phyloP scores from a whole-genome alignment of 192 early-diverging fungal genomes.

The Umbelopsis isabellina region DNA sequence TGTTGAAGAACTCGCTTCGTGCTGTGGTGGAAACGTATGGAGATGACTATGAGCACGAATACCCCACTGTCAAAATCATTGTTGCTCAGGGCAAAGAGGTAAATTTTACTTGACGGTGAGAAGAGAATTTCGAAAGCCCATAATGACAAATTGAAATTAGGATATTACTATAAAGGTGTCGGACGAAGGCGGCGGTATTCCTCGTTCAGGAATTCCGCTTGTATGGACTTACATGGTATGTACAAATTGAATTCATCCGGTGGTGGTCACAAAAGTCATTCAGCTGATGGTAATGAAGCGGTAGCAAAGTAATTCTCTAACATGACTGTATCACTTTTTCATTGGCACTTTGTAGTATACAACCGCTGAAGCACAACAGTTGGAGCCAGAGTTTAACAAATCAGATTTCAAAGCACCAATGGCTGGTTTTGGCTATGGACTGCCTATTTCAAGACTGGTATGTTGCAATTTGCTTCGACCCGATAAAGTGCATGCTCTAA shows the following conservation, averaged over 20 bases:
- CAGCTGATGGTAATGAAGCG: not conserved
- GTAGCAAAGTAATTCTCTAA: not conserved
- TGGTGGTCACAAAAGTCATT: not conserved
- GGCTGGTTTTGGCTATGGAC: constrained; percentile 92
- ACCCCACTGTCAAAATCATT: constrained; percentile 93
- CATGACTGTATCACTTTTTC: not conserved
- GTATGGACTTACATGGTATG: constrained; percentile 94
- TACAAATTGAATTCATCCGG: not conserved
- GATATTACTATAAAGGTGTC: constrained; percentile 97
- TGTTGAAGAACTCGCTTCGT: constrained; percentile 95
- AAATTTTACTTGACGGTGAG: not conserved
- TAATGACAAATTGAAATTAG: constrained; percentile 37
- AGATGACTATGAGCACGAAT: constrained; percentile 75
- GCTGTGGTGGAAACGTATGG: constrained; percentile 93
- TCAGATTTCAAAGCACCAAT: constrained; percentile 81
- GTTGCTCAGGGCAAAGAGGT: constrained; percentile 83
- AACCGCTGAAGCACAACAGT: constrained; percentile 70
- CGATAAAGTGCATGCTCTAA: not conserved
- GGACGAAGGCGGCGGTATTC: constrained; percentile 95
- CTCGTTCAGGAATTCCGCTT: constrained; percentile 81
- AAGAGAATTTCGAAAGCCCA: too few relatives aligned
- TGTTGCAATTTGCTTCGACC: not conserved
- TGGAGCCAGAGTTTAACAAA: constrained; percentile 72
- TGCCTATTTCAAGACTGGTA: constrained; percentile 83
- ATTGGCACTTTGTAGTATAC: constrained; percentile 53